phyloP scores from a whole-genome alignment of 2,329 filamentous ascomycete species.

The Penicillium sp. region DNA sequence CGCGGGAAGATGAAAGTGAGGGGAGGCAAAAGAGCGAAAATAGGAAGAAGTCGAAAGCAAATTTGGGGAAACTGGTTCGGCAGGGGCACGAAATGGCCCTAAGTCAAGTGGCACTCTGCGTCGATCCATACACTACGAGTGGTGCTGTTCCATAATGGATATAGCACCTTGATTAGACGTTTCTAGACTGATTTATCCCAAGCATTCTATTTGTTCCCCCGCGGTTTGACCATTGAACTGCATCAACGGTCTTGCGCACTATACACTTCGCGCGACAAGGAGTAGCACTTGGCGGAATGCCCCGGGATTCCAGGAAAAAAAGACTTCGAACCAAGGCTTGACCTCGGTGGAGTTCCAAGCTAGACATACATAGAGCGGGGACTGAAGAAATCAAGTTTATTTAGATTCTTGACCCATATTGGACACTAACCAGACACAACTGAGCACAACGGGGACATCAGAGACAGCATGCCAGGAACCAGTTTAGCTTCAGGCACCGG shows the following conservation, averaged over 20 bases:
- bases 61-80: not conserved
- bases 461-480: not conserved
- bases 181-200: not conserved
- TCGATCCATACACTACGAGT: not conserved
- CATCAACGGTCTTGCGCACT: not conserved
- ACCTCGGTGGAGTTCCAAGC: not conserved
- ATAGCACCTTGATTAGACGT: not conserved
- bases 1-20: not conserved
- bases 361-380: not conserved
- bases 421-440: not conserved
- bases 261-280: too few species aligned
- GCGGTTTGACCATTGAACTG: not conserved
- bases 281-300: not conserved
- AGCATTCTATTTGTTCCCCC: not conserved
- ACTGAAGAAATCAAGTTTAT: not conserved
- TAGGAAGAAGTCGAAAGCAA: not conserved
- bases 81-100: not conserved
- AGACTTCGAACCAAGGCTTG: not conserved
- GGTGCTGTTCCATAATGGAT: too few species aligned
- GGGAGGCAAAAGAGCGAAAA: not conserved
- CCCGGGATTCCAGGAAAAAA: not conserved
- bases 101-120: conserved; percentile 4
- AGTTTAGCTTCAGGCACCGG: not conserved
- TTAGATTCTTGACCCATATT: not conserved
- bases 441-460: not conserved